Evolutionary conservation across 1,139 yeast species (phyloP), one percentile per base, ranked within the genome.

Genomic region (Candida gigantensis): DNA sequence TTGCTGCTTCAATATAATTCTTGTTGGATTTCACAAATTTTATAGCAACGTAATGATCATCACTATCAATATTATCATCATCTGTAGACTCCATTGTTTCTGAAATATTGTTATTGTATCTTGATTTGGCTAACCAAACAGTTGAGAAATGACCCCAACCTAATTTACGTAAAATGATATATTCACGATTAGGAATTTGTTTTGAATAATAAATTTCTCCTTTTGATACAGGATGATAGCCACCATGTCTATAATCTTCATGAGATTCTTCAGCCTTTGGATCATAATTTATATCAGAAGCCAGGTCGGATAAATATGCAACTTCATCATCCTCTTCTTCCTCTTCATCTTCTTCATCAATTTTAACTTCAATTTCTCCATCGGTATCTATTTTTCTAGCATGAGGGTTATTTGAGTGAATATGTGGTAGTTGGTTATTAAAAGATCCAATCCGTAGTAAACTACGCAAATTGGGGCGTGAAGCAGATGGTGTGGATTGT

Each of bases 81-180:
- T 14, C 23, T 30, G n/a, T n/a, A n/a, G n/a, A n/a, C n/a, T 23
- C 27, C 8, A 10, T 14, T 10, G 4, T 11, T 13, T 29, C 16
- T 24, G 19, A 24, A 13, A 42, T 34, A 14, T 32, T 27, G 3
- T 32, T 56, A 37, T 56, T 60, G 43, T 55, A 63, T 46, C 63
- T 56, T 35, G 62, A 62, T 32, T 68, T 57, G 6, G 94, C 92
- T 18, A 87, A 67, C 96, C 96, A 87, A 23, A 87, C 96, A 2
- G 95, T 86, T 23, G 89, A 80, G 53, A 87, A 87, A 57, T 87
- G 95, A 30, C 96, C 96, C 95, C 95, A 86, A 6, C 96, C 96
- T 11, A 69, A 52, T 45, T 68, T 68, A 14, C 71, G 51, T 12
- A 67, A 55, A 18, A 67, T 50, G 2, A 67, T 58, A 48, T 69